A percentile compares a stretch with the other conserved stretches of the same genome.
Evolutionary conservation across 2,329 filamentous ascomycete species (phyloP).

Genomic region (Colletotrichum spaethianum): DNA sequence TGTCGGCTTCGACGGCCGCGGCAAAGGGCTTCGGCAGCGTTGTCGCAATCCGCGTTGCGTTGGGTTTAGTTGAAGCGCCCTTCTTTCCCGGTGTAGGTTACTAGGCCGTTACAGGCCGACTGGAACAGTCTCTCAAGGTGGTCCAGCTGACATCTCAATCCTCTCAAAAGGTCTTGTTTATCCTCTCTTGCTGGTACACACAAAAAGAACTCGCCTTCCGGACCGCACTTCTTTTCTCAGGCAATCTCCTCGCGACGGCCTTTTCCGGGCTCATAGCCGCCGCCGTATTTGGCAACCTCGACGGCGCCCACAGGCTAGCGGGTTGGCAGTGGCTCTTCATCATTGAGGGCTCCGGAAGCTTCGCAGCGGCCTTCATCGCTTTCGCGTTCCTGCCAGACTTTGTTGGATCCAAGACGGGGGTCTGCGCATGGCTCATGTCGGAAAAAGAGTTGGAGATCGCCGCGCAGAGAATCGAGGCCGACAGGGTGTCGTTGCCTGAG

Average conservation of each 20-base stretch:
- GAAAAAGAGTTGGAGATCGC: neutral
- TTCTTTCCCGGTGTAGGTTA: neutral
- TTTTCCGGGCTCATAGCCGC: neutral
- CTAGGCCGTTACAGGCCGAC: neutral
- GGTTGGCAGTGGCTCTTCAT: neutral
- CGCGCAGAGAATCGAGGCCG: neutral
- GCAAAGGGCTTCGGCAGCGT: slow-evolving; percentile 30
- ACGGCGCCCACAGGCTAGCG: neutral
- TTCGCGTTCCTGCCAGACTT: neutral
- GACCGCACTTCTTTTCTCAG: neutral
- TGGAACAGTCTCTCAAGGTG: rapidly evolving
- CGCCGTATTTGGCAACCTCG: neutral
- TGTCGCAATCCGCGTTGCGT: slow-evolving; percentile 14
- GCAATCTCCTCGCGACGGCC: neutral
- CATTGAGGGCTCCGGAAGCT: neutral
- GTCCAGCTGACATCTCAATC: neutral
- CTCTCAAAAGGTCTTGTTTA: neutral
- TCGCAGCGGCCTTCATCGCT: neutral
- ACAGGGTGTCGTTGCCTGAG: neutral
- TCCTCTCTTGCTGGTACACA: neutral
- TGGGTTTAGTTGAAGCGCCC: neutral
- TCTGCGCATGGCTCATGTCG: neutral
- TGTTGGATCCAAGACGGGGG: neutral
- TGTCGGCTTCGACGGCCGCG: slow-evolving; percentile 34
- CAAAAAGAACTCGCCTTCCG: neutral